These are phyloP conservation scores for Suillus ampliporus DNA, from an alignment of 768 basidiomycete species.

Conservation along the genomic window DNA sequence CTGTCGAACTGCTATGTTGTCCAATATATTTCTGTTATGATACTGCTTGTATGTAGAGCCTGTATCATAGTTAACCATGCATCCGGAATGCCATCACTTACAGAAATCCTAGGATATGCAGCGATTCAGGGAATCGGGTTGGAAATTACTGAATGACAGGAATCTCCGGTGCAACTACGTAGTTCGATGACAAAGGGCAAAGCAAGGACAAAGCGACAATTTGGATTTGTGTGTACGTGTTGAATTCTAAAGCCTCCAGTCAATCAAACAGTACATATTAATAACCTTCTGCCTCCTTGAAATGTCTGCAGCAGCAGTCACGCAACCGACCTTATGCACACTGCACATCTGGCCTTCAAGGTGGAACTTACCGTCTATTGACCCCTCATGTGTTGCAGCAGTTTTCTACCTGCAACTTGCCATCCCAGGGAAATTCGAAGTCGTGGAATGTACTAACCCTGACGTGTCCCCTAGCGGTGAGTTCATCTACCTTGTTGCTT, in stretches of 20 bases:
- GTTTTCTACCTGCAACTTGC: conserved; percentile 71
- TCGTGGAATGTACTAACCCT: conserved; percentile 68
- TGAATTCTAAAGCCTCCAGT: conserved; percentile 16
- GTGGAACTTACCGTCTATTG: conserved; percentile 70
- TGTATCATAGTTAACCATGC: conserved; percentile 19
- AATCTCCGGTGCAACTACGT: not conserved
- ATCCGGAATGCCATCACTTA: conserved; percentile 14
- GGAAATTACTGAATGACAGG: not conserved
- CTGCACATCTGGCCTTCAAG: conserved; percentile 75
- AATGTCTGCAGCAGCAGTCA: conserved; percentile 24
- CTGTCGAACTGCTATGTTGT: not conserved
- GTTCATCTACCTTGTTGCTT: conserved; percentile 26
- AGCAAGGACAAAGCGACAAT: conserved; percentile 6
- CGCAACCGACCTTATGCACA: conserved; percentile 15
- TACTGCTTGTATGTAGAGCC: not conserved
- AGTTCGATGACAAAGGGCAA: conserved; percentile 7
- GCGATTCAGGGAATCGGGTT: not conserved
- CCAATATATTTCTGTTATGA: not conserved
- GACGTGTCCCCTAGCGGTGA: conserved; percentile 77
- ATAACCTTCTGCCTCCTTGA: conserved; percentile 5
- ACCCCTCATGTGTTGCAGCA: conserved; percentile 68
- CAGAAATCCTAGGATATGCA: not conserved
- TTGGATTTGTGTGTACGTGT: conserved; percentile 24
- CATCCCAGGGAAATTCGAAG: conserved; percentile 68
- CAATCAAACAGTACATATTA: not conserved